Percentiles rank a stretch among this genome's conserved stretches.
Evolutionary conservation across 176 grass and related monocot genomes (phyloP).

Genomic region (Eragrostis nindensis): DNA sequence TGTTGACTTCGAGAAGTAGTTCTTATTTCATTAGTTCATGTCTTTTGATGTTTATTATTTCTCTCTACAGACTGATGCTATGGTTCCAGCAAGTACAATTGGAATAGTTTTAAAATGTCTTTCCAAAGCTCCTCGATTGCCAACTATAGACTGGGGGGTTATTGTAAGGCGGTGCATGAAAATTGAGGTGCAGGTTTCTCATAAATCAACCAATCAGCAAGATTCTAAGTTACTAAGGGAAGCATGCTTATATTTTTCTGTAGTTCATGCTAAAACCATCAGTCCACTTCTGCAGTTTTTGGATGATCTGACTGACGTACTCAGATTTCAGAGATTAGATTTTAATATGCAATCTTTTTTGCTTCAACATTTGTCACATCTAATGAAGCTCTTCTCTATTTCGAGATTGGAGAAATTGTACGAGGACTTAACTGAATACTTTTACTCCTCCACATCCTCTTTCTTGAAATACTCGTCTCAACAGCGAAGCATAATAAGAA

Average conservation of each 20-base stretch:
- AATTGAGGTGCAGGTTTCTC: slow-evolving; percentile 56
- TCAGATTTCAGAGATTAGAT: slow-evolving; percentile 83
- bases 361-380: slow-evolving; percentile 61
- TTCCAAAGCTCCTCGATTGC: slow-evolving; percentile 73
- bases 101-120: slow-evolving; percentile 82
- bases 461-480: slow-evolving; percentile 58
- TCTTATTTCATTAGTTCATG: neutral
- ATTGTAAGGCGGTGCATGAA: slow-evolving; percentile 76
- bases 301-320: slow-evolving; percentile 81
- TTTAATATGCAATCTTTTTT: slow-evolving; percentile 64
- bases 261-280: slow-evolving; percentile 71
- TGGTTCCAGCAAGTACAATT: slow-evolving; percentile 60
- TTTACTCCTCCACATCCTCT: slow-evolving; percentile 54
- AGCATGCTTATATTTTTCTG: slow-evolving; percentile 78
- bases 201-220: slow-evolving; percentile 26
- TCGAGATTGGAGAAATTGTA: slow-evolving; percentile 79
- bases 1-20: slow-evolving; percentile 31
- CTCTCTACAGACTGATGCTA: slow-evolving; percentile 49
- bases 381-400: slow-evolving; percentile 76
- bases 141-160: slow-evolving; percentile 77
- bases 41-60: slow-evolving; percentile 35
- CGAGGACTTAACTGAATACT: slow-evolving; percentile 65
- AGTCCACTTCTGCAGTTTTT: slow-evolving; percentile 75
- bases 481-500: slow-evolving; percentile 69
- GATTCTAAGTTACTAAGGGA: slow-evolving; percentile 54